These are phyloP conservation scores for Phytophthora fragariae DNA, from an alignment of 352 stramenopile genomes.

Conservation along the genomic window DNA sequence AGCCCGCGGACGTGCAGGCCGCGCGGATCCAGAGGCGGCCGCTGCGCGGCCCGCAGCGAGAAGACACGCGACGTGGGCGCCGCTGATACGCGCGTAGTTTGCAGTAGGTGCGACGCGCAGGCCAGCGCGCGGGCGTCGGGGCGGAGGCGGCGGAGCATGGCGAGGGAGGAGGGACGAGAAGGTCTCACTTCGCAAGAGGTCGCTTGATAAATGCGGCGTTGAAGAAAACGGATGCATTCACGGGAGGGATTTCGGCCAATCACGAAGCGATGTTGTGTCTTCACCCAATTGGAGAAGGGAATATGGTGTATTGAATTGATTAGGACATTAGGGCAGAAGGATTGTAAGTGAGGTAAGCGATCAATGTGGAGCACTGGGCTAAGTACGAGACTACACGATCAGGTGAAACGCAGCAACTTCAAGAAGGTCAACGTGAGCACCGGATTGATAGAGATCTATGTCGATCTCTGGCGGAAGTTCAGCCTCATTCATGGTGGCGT, in stretches of 20 bases:
- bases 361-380: neutral
- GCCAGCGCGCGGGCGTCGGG: slow-evolving; percentile 12
- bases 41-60: slow-evolving; percentile 21
- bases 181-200: neutral
- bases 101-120: slow-evolving; percentile 29
- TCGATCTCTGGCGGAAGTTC: no score
- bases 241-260: neutral
- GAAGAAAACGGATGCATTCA: slow-evolving; percentile 1
- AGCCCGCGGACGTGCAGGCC: slow-evolving; percentile 13
- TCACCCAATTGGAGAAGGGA: no score
- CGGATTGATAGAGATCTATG: no score
- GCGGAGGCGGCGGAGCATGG: slow-evolving; percentile 39
- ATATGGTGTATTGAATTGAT: no score
- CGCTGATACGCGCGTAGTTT: slow-evolving; percentile 8
- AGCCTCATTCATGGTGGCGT: no score
- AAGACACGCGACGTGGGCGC: slow-evolving; percentile 18
- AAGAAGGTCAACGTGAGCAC: slow-evolving; percentile 10
- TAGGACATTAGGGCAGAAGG: neutral
- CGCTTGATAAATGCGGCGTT: no score
- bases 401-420: slow-evolving; percentile 27
- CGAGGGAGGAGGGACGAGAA: neutral
- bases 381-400: slow-evolving; percentile 1
- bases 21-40: slow-evolving; percentile 2
- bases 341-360: neutral
- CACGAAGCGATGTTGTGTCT: no score